Base-by-base conservation (phyloP, 225 moss, liverwort and hornwort species). In the Pleurozium schreberi region DNA sequence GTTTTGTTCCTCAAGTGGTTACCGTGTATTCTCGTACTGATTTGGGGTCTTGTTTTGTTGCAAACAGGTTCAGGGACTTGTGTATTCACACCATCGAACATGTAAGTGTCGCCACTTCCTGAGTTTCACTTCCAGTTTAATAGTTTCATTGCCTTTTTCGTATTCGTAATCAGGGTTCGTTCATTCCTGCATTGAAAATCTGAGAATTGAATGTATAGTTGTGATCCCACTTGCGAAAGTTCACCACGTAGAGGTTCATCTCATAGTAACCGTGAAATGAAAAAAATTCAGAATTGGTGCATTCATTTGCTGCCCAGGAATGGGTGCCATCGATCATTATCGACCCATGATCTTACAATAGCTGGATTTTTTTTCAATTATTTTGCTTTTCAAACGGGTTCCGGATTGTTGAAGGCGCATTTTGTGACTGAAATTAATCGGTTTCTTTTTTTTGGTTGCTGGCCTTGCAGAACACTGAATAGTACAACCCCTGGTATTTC, bases 61-160 rank as follows among this genome's bases (percentile, higher is more conserved):
- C 27, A 80, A 84, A 86, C 84, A 93, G 93, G 93, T 69, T 61
- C 83, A 23, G 86, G 89, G 40, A 89, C 61, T 65, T 93, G 93
- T 65, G 6, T 60, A 45, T 92, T 92, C 34, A 31, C 18, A 88
- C 69, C 84, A 71, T 52, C 92, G 9, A 91, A 66, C 45, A 1
- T 93, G 93, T 93, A 88, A 93, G 93, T 88, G 18, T 12, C 61
- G 28, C 42, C 52, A 20, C 57, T 57, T 80, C 47, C 69, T 52
- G 70, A 25, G 18, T 73, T 84, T 49, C 30, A 12, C 60, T 67
- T 76, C 21, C 53, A 22, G 18, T 58, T 52, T 40, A 55, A 55
- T 57, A n/a, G 47, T 50, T 12, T 61, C 63, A 49, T 33, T 11
- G 74, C 42, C 27, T 68, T 15, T 11, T 27, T 21, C n/a, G n/a